A percentile compares a stretch with the other conserved stretches of the same genome.
Evolutionary conservation across 2,329 filamentous ascomycete genomes (phyloP).

Genomic region (Diaporthe citrichinensis): DNA sequence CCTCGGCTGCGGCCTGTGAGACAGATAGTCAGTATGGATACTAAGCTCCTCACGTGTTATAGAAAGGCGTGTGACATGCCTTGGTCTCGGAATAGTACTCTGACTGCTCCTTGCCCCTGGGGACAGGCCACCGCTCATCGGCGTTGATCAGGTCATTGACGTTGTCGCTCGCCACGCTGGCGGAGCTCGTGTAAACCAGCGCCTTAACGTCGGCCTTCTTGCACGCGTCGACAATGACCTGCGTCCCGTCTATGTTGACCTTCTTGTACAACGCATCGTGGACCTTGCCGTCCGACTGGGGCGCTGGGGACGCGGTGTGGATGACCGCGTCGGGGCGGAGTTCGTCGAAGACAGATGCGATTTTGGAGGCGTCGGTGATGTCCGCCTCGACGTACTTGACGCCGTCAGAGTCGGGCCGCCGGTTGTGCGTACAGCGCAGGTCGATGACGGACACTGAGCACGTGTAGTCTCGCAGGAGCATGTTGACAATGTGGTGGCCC

Average conservation of each 20-base stretch:
- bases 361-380: slow-evolving; percentile 76
- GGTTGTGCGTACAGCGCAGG: slow-evolving; percentile 78
- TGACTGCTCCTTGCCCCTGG: slow-evolving; percentile 77
- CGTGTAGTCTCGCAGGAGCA: slow-evolving; percentile 74
- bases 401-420: slow-evolving; percentile 67
- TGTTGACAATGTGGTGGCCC: slow-evolving; percentile 84
- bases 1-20: slow-evolving; percentile 80
- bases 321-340: slow-evolving; percentile 86
- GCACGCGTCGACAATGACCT: slow-evolving; percentile 81
- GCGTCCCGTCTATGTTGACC: slow-evolving; percentile 92
- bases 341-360: slow-evolving; percentile 74
- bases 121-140: slow-evolving; percentile 85
- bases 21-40: slow-evolving; percentile 5
- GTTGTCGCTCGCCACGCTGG: slow-evolving; percentile 89
- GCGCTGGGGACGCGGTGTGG: slow-evolving; percentile 85
- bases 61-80: slow-evolving; percentile 60
- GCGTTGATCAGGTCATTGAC: slow-evolving; percentile 84
- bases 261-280: slow-evolving; percentile 77
- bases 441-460: slow-evolving; percentile 78
- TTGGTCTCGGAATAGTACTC: slow-evolving; percentile 95
- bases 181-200: slow-evolving; percentile 92
- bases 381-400: slow-evolving; percentile 82
- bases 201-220: slow-evolving; percentile 79
- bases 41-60: too few relatives aligned
- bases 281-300: slow-evolving; percentile 66